These are phyloP conservation scores for Gynochthodes officinalis DNA, from an alignment of 257 asterid genomes.

Conservation along the genomic window DNA sequence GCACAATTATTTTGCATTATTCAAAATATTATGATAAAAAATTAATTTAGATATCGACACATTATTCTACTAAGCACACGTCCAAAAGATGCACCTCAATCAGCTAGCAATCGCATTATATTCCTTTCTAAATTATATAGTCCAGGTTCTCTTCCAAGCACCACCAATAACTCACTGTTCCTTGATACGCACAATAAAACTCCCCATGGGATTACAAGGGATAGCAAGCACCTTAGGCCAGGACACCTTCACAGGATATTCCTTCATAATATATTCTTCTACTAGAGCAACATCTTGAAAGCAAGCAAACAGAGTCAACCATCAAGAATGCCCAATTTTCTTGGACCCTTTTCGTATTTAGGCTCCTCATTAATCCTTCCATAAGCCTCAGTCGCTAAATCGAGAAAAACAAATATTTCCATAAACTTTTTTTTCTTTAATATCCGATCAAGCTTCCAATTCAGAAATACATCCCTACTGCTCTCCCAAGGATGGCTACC, in stretches of 20 bases:
- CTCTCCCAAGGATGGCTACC: constrained; percentile 18
- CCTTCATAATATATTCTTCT: constrained; percentile 41
- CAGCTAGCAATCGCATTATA: too few species aligned
- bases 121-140: constrained; percentile 26
- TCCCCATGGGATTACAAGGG: constrained; percentile 32
- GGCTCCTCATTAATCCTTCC: constrained; percentile 31
- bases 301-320: constrained; percentile 34
- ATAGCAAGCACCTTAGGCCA: constrained; percentile 38
- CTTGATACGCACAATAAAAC: constrained; percentile 24
- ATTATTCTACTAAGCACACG: too few species aligned
- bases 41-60: too few species aligned
- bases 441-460: constrained; percentile 53
- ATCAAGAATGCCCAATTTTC: constrained; percentile 23
- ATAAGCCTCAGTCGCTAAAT: constrained; percentile 35
- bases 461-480: constrained; percentile 23
- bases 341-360: constrained; percentile 21
- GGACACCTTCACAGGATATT: constrained; percentile 21
- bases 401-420: constrained; percentile 31
- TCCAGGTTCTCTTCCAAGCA: constrained; percentile 29
- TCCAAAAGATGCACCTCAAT: too few species aligned
- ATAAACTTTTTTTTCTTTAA: neutral
- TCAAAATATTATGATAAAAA: too few species aligned
- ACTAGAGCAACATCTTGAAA: neutral
- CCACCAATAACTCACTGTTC: constrained; percentile 36
- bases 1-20: too few species aligned